Evolutionary conservation across 768 basidiomycete genomes (phyloP).

Genomic region (Fomitopsis pulvina): DNA sequence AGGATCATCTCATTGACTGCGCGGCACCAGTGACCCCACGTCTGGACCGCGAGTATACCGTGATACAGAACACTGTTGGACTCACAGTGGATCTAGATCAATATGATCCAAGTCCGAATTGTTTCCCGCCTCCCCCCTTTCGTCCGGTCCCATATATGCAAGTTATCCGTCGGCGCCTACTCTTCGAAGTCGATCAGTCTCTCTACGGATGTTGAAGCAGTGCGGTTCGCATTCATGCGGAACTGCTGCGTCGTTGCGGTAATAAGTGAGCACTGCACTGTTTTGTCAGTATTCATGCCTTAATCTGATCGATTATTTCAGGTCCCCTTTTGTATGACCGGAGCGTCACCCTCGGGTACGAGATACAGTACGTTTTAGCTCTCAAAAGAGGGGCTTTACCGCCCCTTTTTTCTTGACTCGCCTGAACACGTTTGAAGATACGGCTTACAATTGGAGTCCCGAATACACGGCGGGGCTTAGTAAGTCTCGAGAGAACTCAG

Average conservation of each 20-base stretch:
- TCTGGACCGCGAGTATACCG: too few relatives aligned
- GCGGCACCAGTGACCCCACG: too few relatives aligned
- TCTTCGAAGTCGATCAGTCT: background rate
- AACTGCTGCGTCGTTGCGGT: background rate
- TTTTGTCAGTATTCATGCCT: background rate
- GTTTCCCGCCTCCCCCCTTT: too few relatives aligned
- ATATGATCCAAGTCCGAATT: too few relatives aligned
- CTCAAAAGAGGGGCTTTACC: background rate
- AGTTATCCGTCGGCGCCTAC: too few relatives aligned
- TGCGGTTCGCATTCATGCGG: background rate
- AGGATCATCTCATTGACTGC: too few relatives aligned
- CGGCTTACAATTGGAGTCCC: too few relatives aligned
- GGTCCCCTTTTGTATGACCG: slow-evolving; percentile 9
- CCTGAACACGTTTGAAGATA: background rate
- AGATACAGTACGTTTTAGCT: slow-evolving; percentile 3
- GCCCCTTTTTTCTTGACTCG: slow-evolving; percentile 4
- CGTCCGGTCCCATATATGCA: too few relatives aligned
- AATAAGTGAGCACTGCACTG: background rate
- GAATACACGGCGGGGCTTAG: too few relatives aligned
- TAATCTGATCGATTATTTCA: background rate
- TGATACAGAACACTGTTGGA: too few relatives aligned
- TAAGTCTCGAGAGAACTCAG: too few relatives aligned
- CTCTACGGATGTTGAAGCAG: background rate
- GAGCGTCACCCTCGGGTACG: slow-evolving; percentile 8
- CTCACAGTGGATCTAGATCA: too few relatives aligned